Percentiles rank a stretch among this genome's conserved stretches.
Evolutionary conservation across 108 stramenopile genomes (phyloP).

Genomic region (Cyclotella choctawhatcheeana): DNA sequence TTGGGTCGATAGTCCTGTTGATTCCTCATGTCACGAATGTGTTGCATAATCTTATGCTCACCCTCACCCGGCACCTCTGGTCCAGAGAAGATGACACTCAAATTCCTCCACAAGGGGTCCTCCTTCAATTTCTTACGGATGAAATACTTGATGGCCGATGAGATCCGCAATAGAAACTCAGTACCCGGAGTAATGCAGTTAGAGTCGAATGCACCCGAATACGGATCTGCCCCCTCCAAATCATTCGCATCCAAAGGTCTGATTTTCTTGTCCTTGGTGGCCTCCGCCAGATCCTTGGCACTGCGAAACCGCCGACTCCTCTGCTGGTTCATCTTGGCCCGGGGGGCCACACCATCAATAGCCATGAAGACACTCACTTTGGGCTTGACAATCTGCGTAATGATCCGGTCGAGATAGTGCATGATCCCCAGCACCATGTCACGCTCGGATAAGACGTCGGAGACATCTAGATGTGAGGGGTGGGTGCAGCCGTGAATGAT

Average conservation of each 20-base stretch:
- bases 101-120: constrained; percentile 92
- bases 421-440: constrained; percentile 98
- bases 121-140: constrained; percentile 95
- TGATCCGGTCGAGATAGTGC: constrained; percentile 95
- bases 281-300: constrained; percentile 93
- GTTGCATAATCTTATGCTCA: constrained; percentile 99
- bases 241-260: constrained; percentile 47
- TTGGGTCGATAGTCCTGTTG: constrained; percentile 89
- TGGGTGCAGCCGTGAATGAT: constrained; percentile 99
- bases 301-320: constrained; percentile 94
- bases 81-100: constrained; percentile 96
- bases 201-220: constrained; percentile 89
- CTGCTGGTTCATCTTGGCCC: constrained; percentile 99
- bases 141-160: constrained; percentile 88
- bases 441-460: constrained; percentile 87
- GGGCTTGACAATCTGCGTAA: constrained; percentile 95
- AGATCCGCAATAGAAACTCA: constrained; percentile 94
- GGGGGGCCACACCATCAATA: constrained; percentile 91
- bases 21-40: constrained; percentile 88
- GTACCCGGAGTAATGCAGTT: constrained; percentile 99
- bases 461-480: constrained; percentile 83
- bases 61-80: constrained; percentile 99
- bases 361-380: constrained; percentile 96
- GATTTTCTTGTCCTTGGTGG: constrained; percentile 64
- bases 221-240: constrained; percentile 31